Evolutionary conservation across 768 basidiomycete genomes (phyloP).

Genomic region (Tylopilus intermedius): DNA sequence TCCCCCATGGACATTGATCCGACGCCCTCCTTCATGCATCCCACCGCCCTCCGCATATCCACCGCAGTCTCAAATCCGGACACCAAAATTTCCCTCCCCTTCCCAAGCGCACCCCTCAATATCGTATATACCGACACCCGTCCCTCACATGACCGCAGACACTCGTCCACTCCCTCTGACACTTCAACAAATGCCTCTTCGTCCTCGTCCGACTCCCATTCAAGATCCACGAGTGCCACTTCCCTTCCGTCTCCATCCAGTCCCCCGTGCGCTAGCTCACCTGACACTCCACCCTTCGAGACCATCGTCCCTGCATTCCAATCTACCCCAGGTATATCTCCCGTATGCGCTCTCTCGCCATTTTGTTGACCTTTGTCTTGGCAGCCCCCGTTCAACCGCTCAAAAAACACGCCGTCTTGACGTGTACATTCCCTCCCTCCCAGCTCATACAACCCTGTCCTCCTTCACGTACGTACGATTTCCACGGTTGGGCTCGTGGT

Average conservation of each 20-base stretch:
- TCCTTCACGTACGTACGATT: conserved; percentile 17
- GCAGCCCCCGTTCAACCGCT: conserved; percentile 5
- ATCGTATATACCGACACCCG: conserved; percentile 4
- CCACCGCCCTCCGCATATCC: conserved; percentile 32
- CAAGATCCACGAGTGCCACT: conserved; percentile 24
- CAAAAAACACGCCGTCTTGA: conserved; percentile 36
- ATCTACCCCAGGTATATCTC: conserved; percentile 2
- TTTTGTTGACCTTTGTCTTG: conserved; percentile 4
- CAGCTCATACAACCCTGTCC: conserved; percentile 37
- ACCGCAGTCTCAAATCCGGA: conserved; percentile 14
- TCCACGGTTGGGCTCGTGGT: conserved; percentile 18
- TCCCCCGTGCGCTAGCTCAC: conserved; percentile 6
- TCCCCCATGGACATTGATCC: conserved; percentile 27
- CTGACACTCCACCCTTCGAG: conserved; percentile 6
- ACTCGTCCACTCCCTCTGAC: conserved; percentile 26
- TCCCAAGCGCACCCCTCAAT: conserved; percentile 5
- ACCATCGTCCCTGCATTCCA: neutral
- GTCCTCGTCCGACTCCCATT: conserved; percentile 19
- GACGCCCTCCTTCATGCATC: conserved; percentile 35
- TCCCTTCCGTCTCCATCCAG: conserved; percentile 28
- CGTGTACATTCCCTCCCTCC: conserved; percentile 47
- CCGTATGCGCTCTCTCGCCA: neutral
- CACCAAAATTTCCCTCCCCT: conserved; percentile 7
- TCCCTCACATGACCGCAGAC: conserved; percentile 26
- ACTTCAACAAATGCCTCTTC: conserved; percentile 24